These are phyloP conservation scores for Pulchroboletus neoregius DNA, from an alignment of 1,284 basidiomycete species.

Conservation along the genomic window DNA sequence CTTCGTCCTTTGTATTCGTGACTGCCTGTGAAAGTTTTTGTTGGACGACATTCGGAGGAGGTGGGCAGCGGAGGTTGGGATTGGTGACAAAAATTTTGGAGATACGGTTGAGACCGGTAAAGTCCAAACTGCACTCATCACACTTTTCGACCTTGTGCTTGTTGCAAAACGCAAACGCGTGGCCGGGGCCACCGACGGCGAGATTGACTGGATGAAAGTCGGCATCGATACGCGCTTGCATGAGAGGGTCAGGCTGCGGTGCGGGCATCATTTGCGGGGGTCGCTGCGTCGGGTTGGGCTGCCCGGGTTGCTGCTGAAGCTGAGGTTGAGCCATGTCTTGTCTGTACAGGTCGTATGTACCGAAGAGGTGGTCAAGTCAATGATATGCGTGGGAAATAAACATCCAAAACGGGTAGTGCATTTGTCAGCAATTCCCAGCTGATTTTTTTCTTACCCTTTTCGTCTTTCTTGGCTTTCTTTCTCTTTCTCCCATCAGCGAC, in stretches of 20 bases:
- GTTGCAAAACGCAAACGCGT: constrained; percentile 52
- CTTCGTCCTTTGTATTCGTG: constrained; percentile 81
- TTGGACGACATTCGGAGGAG: constrained; percentile 73
- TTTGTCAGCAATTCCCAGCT: constrained; percentile 30
- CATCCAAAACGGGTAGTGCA: background rate
- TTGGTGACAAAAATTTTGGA: constrained; percentile 66
- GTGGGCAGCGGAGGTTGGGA: constrained; percentile 74
- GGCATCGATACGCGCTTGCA: constrained; percentile 72
- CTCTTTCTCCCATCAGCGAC: constrained; percentile 27
- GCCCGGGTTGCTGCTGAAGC: constrained; percentile 19
- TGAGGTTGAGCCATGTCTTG: constrained; percentile 34
- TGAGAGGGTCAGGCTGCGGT: constrained; percentile 57
- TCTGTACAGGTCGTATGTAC: too few species aligned
- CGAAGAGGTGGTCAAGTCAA: background rate
- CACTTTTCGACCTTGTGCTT: constrained; percentile 69
- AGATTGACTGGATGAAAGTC: constrained; percentile 62
- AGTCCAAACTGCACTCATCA: constrained; percentile 67
- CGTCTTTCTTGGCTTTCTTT: constrained; percentile 19
- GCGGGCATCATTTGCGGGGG: constrained; percentile 37
- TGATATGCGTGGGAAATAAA: constrained; percentile 12
- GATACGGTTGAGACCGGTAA: constrained; percentile 65
- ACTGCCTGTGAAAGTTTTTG: constrained; percentile 73
- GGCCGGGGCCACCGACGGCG: constrained; percentile 50
- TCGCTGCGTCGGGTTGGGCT: constrained; percentile 31
- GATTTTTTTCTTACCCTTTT: constrained; percentile 28